Percentiles rank a stretch among this genome's conserved stretches.
Evolutionary conservation across 2,329 filamentous ascomycete species (phyloP).

Genomic region (Exophiala xenobiotica): DNA sequence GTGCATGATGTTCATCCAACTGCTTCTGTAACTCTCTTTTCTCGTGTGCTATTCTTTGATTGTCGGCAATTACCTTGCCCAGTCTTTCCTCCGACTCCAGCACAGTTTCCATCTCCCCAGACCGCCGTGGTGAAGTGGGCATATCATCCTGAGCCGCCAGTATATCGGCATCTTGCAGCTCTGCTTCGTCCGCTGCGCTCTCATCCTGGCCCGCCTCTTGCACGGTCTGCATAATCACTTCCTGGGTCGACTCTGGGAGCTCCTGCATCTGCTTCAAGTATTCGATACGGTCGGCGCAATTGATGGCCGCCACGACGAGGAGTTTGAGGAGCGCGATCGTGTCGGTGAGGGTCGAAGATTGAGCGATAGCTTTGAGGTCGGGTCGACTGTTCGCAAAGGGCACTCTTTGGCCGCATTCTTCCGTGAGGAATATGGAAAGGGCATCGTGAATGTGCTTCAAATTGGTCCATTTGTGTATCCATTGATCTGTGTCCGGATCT

Average conservation of each 20-base stretch:
- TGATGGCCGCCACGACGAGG: constrained; percentile 62
- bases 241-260: constrained; percentile 45
- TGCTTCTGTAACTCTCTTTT: constrained; percentile 50
- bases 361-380: constrained; percentile 49
- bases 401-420: constrained; percentile 45
- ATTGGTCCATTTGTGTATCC: constrained; percentile 51
- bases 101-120: constrained; percentile 41
- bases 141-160: constrained; percentile 4
- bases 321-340: constrained; percentile 60
- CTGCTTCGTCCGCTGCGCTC: constrained; percentile 32
- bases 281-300: constrained; percentile 56
- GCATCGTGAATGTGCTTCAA: constrained; percentile 50
- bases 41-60: constrained; percentile 59
- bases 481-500: constrained; percentile 43
- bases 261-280: constrained; percentile 53
- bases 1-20: constrained; percentile 56
- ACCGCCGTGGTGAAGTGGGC: constrained; percentile 17
- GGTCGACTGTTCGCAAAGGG: constrained; percentile 44
- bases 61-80: constrained; percentile 49
- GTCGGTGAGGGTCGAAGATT: constrained; percentile 44
- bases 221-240: constrained; percentile 48
- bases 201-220: constrained; percentile 44
- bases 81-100: constrained; percentile 50
- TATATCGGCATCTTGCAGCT: background rate
- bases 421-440: constrained; percentile 45